Evolutionary conservation across 1,139 yeast species (phyloP), one percentile per base, ranked within the genome.

Genomic region (Yamadazyma conglobata): DNA sequence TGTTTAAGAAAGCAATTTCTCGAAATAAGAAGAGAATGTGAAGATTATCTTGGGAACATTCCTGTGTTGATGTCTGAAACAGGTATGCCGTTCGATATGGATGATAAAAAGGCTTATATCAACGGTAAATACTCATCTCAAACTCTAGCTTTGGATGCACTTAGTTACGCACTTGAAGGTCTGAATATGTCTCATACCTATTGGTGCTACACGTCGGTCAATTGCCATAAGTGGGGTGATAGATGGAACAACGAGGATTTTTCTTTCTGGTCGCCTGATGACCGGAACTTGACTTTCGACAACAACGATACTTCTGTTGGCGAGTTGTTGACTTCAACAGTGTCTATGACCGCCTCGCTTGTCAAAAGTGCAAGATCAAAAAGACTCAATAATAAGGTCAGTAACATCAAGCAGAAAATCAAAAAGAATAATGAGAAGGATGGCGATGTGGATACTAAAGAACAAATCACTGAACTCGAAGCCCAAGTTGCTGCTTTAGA

Each of bases 31-130:
- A 52, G 55, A 16, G 96, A 89, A 50, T 78, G 87, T 10, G 54
- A 58, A 12, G 66, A 65, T 3, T 52, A 67, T 26, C 55, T 86
- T 37, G 95, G 95, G 1, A 31, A 48, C 1, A 61, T 84, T 8
- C 95, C 95, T 0, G 73, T 83, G 6, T 60, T 89, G 24, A 77
- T 91, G 68, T 79, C 95, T 1, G 98, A 89, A 56, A 88, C 91
- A n/a, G 98, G 98, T 3, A 85, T 89, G 80, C 97, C 98, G 3
- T 87, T 80, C 54, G 96, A 91, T 54, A 84, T 89, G 95, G 91
- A 89, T 52, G 70, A 73, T 37, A 82, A 81, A 46, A 62, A 60
- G 27, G 85, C 96, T 0, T 88, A 74, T 48, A 50, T 53, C 1
- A 69, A 66, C 33, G 87, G 89, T 1, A 73, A 77, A 39, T 88